Evolutionary conservation across 2,329 filamentous ascomycete species (phyloP), one percentile per base, ranked within the genome.

Genomic region (Hirsutella minnesotensis): DNA sequence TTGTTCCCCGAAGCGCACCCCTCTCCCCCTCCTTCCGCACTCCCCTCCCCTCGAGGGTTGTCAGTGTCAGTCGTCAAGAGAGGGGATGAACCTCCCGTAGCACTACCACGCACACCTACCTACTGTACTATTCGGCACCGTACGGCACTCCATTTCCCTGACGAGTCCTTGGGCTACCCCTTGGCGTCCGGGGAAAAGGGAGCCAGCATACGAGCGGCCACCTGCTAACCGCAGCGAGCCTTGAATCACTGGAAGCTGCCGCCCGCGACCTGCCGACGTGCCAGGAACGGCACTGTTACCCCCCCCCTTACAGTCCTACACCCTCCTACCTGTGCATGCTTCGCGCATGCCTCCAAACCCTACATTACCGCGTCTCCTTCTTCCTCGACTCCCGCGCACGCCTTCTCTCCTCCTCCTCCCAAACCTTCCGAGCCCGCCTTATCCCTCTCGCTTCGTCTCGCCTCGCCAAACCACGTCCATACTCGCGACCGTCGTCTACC

Each of bases 371-470:
- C 31, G 8, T 34, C 12, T 16, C n/a, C 31, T 16, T 34, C 31
- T 34, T 40, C 22, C 33, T 41, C 40, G 8, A 36, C 16, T 39
- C 19, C 37, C 29, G 41, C 37, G n/a, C 42, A 22, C 37, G 27
- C 41, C 36, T 33, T 18, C 33, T 10, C 39, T 30, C 20, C 19
- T 29, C 27, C 39, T 24, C 27, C 29, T 27, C 15, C 9, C 35
- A 18, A 21, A 36, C 10, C 21, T 9, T 21, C 34, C 8, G n/a
- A n/a, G 3, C 38, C 20, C 33, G 18, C 34, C 38, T 22, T 29
- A 9, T 10, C 27, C 16, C 15, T 33, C 30, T 34, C 36, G 18
- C 39, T 22, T 41, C 35, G 39, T 29, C 27, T 39, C 39, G 22
- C 31, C n/a, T 43, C 42, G 42, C 42, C 39, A 35, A 35, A 15